Conservation (phyloP, 441 rosid genomes). For the Heliophila coronopifolia region DNA sequence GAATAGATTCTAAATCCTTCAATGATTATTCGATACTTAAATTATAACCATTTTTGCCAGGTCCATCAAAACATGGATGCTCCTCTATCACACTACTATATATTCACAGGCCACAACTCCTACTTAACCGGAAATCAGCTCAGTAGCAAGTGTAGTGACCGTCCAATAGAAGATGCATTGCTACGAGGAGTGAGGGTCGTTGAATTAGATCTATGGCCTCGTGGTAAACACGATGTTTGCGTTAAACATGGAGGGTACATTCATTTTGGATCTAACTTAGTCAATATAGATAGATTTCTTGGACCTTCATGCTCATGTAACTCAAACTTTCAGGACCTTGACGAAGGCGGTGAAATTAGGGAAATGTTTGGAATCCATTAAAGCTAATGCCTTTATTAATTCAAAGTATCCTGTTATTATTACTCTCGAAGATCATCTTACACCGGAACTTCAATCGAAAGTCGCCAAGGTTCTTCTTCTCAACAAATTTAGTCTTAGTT, state of each 20-base stretch:
- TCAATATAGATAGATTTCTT: not conserved
- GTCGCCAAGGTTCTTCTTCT: slow-evolving; percentile 42
- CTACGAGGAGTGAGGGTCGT: slow-evolving; percentile 56
- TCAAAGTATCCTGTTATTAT: slow-evolving; percentile 61
- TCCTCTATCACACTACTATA: slow-evolving; percentile 56
- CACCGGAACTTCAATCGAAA: slow-evolving; percentile 52
- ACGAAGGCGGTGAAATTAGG: slow-evolving; percentile 44
- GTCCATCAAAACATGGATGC: slow-evolving; percentile 62
- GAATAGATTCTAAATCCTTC: not conserved
- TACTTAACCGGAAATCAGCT: slow-evolving; percentile 68
- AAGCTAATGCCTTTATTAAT: slow-evolving; percentile 44
- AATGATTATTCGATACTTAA: not conserved
- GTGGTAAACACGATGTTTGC: slow-evolving; percentile 40
- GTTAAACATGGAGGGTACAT: slow-evolving; percentile 65
- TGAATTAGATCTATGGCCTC: slow-evolving; percentile 67
- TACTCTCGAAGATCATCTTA: slow-evolving; percentile 65
- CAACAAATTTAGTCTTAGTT: too few species aligned
- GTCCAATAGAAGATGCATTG: slow-evolving; percentile 52
- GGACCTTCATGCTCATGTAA: not conserved
- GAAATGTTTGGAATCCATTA: slow-evolving; percentile 53
- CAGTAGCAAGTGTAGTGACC: slow-evolving; percentile 63
- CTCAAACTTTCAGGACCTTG: slow-evolving; percentile 38
- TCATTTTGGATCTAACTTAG: not conserved
- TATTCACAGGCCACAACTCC: slow-evolving; percentile 64
- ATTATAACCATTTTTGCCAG: slow-evolving; percentile 26